Percentiles rank a stretch among this genome's conserved stretches.
These are phyloP conservation scores for Fusarium zealandicum DNA, from an alignment of 2,329 filamentous ascomycete genomes.

Conservation along the genomic window DNA sequence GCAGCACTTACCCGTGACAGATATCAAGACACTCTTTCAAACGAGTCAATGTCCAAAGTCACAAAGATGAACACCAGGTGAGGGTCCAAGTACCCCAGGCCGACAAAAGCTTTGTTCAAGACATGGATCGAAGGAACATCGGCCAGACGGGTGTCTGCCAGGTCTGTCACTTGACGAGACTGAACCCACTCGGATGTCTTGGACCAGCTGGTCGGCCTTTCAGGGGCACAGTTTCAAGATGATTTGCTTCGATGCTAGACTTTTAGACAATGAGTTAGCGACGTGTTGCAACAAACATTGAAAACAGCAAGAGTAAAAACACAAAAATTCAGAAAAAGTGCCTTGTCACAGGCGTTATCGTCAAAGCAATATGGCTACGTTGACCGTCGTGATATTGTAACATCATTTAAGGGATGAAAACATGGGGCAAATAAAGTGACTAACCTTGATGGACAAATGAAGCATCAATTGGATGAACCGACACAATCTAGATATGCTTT, in stretches of 20 bases:
- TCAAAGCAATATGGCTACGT: constrained; percentile 57
- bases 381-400: constrained; percentile 58
- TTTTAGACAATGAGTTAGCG: constrained; percentile 20
- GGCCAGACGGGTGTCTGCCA: no score
- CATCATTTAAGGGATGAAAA: constrained; percentile 47
- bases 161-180: not conserved
- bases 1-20: constrained; percentile 9
- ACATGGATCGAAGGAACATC: no score
- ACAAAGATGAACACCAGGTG: no score
- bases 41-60: not conserved
- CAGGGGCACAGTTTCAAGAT: not conserved
- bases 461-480: not conserved
- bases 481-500: constrained; percentile 13
- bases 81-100: no score
- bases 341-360: constrained; percentile 57
- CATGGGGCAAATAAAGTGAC: constrained; percentile 23
- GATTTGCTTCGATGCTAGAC: not conserved
- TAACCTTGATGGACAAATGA: constrained; percentile 36
- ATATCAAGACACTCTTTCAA: not conserved
- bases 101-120: no score
- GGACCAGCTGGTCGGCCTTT: no score
- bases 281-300: not conserved
- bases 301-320: not conserved
- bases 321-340: constrained; percentile 39
- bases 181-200: no score